Percentiles rank a stretch among this genome's conserved stretches.
These are phyloP conservation scores for Backusella mclennaniae DNA, from an alignment of 192 early-diverging fungal species.

Conservation along the genomic window DNA sequence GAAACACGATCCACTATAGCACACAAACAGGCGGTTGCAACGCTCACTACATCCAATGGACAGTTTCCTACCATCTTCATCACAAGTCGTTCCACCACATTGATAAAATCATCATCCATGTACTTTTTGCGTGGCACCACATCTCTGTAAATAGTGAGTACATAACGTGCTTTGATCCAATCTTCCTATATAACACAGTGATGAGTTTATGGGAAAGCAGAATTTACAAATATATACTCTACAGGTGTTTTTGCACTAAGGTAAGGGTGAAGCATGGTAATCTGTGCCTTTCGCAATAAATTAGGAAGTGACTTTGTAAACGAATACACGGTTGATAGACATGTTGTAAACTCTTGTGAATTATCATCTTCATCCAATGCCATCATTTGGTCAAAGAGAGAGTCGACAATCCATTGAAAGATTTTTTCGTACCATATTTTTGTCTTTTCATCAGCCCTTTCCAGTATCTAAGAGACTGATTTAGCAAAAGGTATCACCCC, in stretches of 20 bases:
- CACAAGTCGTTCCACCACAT: slow-evolving; percentile 60
- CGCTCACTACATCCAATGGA: slow-evolving; percentile 42
- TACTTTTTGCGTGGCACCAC: slow-evolving; percentile 46
- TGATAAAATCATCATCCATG: slow-evolving; percentile 55
- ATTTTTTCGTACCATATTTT: slow-evolving; percentile 47
- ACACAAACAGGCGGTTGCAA: slow-evolving; percentile 73
- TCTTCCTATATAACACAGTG: slow-evolving; percentile 42
- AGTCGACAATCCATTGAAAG: slow-evolving; percentile 68
- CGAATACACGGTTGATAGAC: slow-evolving; percentile 26
- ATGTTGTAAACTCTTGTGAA: slow-evolving; percentile 18
- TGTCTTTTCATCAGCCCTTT: slow-evolving; percentile 42
- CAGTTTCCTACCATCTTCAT: slow-evolving; percentile 46
- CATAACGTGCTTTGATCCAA: slow-evolving; percentile 43
- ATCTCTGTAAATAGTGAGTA: slow-evolving; percentile 53
- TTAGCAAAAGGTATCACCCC: too few relatives aligned
- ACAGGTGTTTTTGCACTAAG: slow-evolving; percentile 38
- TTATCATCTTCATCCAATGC: slow-evolving; percentile 56
- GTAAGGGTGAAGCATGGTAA: slow-evolving; percentile 57
- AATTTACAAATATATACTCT: neutral
- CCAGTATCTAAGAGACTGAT: slow-evolving; percentile 26
- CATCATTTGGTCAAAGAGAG: slow-evolving; percentile 71
- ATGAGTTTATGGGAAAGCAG: neutral
- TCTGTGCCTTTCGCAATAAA: slow-evolving; percentile 34
- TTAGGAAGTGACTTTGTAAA: slow-evolving; percentile 33
- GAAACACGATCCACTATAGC: slow-evolving; percentile 63